These are phyloP conservation scores for Aspergillus sclerotioniger DNA, from an alignment of 495 filamentous ascomycete species.

Conservation along the genomic window DNA sequence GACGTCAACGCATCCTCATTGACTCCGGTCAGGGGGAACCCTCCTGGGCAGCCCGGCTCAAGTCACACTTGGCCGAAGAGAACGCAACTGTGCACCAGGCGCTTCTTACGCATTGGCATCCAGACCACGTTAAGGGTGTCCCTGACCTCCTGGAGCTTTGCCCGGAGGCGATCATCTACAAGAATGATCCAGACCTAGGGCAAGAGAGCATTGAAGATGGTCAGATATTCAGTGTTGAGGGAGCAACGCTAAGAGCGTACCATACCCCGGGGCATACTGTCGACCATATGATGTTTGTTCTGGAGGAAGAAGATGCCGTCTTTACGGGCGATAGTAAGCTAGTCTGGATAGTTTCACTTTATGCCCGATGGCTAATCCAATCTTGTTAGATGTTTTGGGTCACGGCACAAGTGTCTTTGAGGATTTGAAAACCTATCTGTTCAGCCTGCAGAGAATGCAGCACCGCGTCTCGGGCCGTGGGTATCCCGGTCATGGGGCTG, in stretches of 20 bases:
- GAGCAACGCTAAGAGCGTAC: slow-evolving; percentile 70
- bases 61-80: slow-evolving; percentile 61
- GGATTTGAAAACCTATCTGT: slow-evolving; percentile 69
- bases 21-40: slow-evolving; percentile 75
- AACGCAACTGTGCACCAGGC: slow-evolving; percentile 60
- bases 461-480: slow-evolving; percentile 62
- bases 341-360: not conserved
- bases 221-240: slow-evolving; percentile 70
- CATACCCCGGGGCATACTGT: slow-evolving; percentile 82
- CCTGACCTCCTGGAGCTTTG: slow-evolving; percentile 60
- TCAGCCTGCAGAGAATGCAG: slow-evolving; percentile 70
- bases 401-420: slow-evolving; percentile 94
- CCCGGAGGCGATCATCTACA: slow-evolving; percentile 53
- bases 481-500: slow-evolving; percentile 85
- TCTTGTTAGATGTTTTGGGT: slow-evolving; percentile 67
- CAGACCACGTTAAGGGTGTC: slow-evolving; percentile 78
- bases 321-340: slow-evolving; percentile 82
- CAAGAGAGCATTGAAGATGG: slow-evolving; percentile 60
- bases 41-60: slow-evolving; percentile 58
- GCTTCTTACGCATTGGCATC: slow-evolving; percentile 88
- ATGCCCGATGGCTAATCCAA: not conserved
- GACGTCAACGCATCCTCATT: slow-evolving; percentile 65
- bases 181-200: slow-evolving; percentile 44
- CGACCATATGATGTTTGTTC: slow-evolving; percentile 77
- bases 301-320: slow-evolving; percentile 75